A percentile compares a stretch with the other conserved stretches of the same genome.
These are phyloP conservation scores for Plasmodium gonderi DNA, from an alignment of 169 alveolate species.

Conservation along the genomic window DNA sequence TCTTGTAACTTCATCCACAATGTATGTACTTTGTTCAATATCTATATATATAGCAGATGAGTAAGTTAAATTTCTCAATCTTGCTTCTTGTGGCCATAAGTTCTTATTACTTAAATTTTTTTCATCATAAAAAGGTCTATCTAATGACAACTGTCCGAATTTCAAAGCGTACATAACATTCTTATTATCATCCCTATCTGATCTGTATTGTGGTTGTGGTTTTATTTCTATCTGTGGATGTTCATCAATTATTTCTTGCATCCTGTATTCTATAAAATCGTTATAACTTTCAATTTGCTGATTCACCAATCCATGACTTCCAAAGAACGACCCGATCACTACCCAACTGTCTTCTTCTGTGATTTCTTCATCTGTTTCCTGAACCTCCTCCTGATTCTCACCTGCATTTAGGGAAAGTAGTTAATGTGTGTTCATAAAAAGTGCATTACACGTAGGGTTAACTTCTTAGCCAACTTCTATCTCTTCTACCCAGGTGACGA, in stretches of 20 bases:
- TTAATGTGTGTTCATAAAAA: background rate
- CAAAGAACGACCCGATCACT: slow-evolving; percentile 83
- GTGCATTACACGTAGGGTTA: background rate
- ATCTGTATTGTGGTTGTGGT: slow-evolving; percentile 92
- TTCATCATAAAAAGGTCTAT: slow-evolving; percentile 93
- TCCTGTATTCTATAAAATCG: slow-evolving; percentile 94
- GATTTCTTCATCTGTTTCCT: background rate
- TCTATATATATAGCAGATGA: slow-evolving; percentile 88
- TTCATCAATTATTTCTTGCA: slow-evolving; percentile 96
- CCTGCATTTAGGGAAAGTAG: background rate
- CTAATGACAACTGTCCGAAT: slow-evolving; percentile 94
- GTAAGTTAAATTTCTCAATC: slow-evolving; percentile 96
- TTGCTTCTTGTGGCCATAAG: slow-evolving; percentile 97
- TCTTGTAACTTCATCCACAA: slow-evolving; percentile 83
- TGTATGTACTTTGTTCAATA: slow-evolving; percentile 88
- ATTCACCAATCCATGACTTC: slow-evolving; percentile 95
- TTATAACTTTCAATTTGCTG: slow-evolving; percentile 97
- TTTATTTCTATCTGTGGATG: slow-evolving; percentile 93
- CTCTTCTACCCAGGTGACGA: too few species aligned
- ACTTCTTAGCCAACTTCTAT: too few species aligned
- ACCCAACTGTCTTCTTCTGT: slow-evolving; percentile 75
- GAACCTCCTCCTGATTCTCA: background rate
- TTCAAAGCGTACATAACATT: slow-evolving; percentile 90
- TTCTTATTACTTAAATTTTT: slow-evolving; percentile 91
- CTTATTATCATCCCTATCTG: slow-evolving; percentile 86